phyloP scores from a whole-genome alignment of 768 basidiomycete genomes.

The Pholiota conissans region DNA sequence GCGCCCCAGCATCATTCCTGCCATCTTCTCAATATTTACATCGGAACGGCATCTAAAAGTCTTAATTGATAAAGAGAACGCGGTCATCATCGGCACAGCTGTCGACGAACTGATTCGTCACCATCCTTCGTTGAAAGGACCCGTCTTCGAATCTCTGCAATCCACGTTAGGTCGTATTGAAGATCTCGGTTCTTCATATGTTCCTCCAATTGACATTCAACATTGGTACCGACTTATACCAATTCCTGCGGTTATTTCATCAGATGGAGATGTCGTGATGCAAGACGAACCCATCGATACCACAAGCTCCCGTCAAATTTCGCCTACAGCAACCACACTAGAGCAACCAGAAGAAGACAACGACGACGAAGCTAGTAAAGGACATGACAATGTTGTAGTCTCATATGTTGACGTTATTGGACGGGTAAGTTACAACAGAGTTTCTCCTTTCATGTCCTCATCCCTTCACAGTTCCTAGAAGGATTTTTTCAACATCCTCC shows the following conservation, averaged over 20 bases:
- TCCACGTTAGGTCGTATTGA: conserved; percentile 72
- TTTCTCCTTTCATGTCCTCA: conserved; percentile 1
- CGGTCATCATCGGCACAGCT: conserved; percentile 82
- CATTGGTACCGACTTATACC: conserved; percentile 66
- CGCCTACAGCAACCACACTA: conserved; percentile 14
- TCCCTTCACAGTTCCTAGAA: conserved; percentile 73
- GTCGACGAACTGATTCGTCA: conserved; percentile 97
- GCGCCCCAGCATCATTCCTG: conserved; percentile 80
- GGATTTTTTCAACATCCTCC: conserved; percentile 91
- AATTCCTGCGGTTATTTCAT: conserved; percentile 12
- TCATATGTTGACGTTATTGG: conserved; percentile 80
- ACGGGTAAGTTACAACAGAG: conserved; percentile 48
- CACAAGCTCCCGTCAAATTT: conserved; percentile 9
- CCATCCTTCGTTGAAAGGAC: conserved; percentile 81
- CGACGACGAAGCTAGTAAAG: conserved; percentile 34
- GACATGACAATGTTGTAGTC: conserved; percentile 75
- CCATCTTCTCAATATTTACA: conserved; percentile 84
- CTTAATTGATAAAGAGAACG: conserved; percentile 91
- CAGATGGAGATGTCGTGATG: conserved; percentile 47
- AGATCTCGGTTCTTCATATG: conserved; percentile 63
- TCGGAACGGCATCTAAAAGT: conserved; percentile 82
- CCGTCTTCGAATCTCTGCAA: conserved; percentile 78
- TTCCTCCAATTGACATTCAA: conserved; percentile 53
- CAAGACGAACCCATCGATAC: conserved; percentile 34
- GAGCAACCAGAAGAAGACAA: conserved; percentile 17